A percentile compares a stretch with the other conserved stretches of the same genome.
These are phyloP conservation scores for Canna indica DNA, from an alignment of 176 grass and related monocot species.

Conservation along the genomic window DNA sequence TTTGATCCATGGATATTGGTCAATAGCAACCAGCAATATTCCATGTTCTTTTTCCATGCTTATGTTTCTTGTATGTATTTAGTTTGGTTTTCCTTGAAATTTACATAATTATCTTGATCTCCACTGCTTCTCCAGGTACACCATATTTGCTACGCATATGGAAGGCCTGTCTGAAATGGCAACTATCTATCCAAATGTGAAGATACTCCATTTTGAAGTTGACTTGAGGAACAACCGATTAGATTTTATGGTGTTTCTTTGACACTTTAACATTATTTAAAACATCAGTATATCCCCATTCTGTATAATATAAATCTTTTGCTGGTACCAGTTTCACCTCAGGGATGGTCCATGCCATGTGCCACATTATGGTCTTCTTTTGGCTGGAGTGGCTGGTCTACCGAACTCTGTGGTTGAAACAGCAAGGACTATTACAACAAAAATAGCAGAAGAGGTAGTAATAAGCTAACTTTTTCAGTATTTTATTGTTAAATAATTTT, in stretches of 20 bases:
- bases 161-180: slow-evolving; percentile 82
- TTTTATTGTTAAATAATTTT: not conserved
- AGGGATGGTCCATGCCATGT: slow-evolving; percentile 62
- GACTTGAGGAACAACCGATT: slow-evolving; percentile 66
- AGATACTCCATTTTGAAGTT: slow-evolving; percentile 88
- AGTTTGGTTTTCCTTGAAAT: not conserved
- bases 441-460: slow-evolving; percentile 80
- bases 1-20: not conserved
- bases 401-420: slow-evolving; percentile 63
- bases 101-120: not conserved
- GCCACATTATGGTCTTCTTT: slow-evolving; percentile 74
- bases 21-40: not conserved
- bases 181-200: slow-evolving; percentile 90
- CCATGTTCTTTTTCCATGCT: not conserved
- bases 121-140: slow-evolving; percentile 42
- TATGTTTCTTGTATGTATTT: not conserved
- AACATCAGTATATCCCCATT: not conserved
- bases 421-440: slow-evolving; percentile 55
- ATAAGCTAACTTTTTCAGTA: not conserved
- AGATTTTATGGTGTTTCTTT: slow-evolving; percentile 69
- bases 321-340: slow-evolving; percentile 41
- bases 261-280: not conserved
- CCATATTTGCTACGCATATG: slow-evolving; percentile 94
- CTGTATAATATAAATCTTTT: slow-evolving; percentile 11
- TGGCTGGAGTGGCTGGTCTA: slow-evolving; percentile 75